Base-by-base conservation (phyloP, 768 basidiomycete genomes). In the Tephrocybe sp. region DNA sequence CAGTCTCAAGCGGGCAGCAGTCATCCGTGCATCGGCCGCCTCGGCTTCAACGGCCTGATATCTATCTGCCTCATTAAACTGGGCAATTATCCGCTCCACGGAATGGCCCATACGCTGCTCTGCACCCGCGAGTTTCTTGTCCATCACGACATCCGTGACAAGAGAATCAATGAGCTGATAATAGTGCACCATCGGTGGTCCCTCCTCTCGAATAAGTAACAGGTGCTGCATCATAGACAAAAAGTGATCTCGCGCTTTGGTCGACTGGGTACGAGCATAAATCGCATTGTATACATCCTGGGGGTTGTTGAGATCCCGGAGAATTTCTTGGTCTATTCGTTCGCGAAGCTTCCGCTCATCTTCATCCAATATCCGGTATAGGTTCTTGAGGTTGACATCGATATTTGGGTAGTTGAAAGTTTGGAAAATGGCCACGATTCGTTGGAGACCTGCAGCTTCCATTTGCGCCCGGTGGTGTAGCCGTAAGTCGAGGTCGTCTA, bases 201-300 rank as follows among this genome's bases (percentile, higher is more conserved):
- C 91, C 57, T 97, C 91, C 58, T 91, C 89, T 46, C 88, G 82
- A 56, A 98, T 89, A 56, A 98, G 80, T 16, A 97, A 75, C 49
- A 99, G 66, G 67, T 97, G 94, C 62, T 93, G 92, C 79, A 98
- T 81, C 67, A 93, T 88, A n/a, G 91, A 91, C 34, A 94, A 72
- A 64, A 99, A 88, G 64, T 94, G 85, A 54, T 89, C 84, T 57
- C 78, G 75, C 5, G 94, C 93, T 50, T 81, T 82, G 12, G 88
- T 83, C 36, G 86, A 86, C 52, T 83, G 76, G n/a, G 86, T 84
- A 63, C 80, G 86, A n/a, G 80, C 69, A 54, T 79, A 78, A 40
- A 99, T 76, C 2, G 89, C 88, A 45, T 85, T 82, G 71, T 88
- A 95, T 25, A 97, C 85, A 61, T 97, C 94, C 59, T 86, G 80